Evolutionary conservation across 202 grass and related monocot species (phyloP).

Genomic region (Dendrocalamus latiflorus): DNA sequence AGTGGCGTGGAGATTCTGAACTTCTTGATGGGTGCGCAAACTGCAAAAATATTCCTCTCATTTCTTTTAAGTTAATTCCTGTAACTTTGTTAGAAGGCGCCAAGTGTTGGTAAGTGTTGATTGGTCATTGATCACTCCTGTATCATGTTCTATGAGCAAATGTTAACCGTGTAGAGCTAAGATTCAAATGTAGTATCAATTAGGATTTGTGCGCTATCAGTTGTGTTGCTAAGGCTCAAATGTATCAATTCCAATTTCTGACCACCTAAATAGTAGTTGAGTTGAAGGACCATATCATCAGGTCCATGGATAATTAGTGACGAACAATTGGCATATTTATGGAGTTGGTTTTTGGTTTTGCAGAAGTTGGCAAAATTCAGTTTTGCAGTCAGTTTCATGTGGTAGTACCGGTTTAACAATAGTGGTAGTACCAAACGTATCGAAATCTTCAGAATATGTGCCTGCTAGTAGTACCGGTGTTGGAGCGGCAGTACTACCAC

Average conservation of each 20-base stretch:
- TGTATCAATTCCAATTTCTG: neutral
- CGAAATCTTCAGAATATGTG: too few species aligned
- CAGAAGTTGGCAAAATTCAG: too few species aligned
- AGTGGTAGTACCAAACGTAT: too few species aligned
- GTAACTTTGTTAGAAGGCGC: conserved; percentile 1
- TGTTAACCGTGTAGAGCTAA: neutral
- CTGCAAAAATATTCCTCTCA: neutral
- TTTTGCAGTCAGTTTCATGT: too few species aligned
- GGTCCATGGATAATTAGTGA: too few species aligned
- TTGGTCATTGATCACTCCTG: neutral
- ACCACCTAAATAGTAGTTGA: neutral
- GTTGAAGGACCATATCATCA: too few species aligned
- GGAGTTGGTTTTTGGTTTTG: too few species aligned
- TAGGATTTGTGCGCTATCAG: neutral
- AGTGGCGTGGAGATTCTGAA: neutral
- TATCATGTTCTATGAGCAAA: neutral
- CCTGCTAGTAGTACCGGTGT: too few species aligned
- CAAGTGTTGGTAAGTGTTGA: neutral
- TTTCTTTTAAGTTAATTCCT: neutral
- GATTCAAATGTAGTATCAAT: neutral
- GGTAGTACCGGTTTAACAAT: too few species aligned
- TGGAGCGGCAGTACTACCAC: too few species aligned
- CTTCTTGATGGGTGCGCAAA: neutral
- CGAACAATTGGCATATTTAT: too few species aligned
- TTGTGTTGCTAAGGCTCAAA: conserved; percentile 10